Evolutionary conservation across 1,284 basidiomycete genomes (phyloP), one percentile per base, ranked within the genome.

Genomic region (Gomphus bonarii): DNA sequence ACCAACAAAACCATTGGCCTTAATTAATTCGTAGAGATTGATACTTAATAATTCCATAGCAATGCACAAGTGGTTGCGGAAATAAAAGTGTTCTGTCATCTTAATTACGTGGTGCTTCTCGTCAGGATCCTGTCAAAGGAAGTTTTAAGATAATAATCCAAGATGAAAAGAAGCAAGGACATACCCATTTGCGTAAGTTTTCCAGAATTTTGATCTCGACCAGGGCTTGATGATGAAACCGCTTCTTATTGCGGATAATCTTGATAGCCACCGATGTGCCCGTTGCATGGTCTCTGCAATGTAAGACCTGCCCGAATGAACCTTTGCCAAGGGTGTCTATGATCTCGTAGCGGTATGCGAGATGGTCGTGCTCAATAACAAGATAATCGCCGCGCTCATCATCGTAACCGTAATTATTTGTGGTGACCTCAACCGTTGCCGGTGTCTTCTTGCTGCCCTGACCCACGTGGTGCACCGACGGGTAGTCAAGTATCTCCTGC

Each of bases 191-290:
- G 50, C 89, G 83, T 64, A 99, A 76, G 68, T 91, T 97, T 67
- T 98, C 92, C 60, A 99, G 75, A 61, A 99, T 98, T 73, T 97
- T 97, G 71, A 99, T 97, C 74, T 99, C 97, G 20, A 99, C 95
- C 36, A 99, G 72, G 3, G 97, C 97, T 71, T 99, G 97, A 65
- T 97, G 91, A 69, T 99, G 95, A 78, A 99, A 99, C 47, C 97
- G 80, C 73, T 98, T 98, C 80, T 98, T 99, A 76, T 99, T 99
- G 40, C 97, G 84, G 65, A 99, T 99, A 64, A 99, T 97, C 78
- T 99, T 99, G 76, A 99, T 87, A 6, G 97, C 97, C 16, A 98
- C 92, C 33, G 91, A 95, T 64, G 91, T 82, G 12, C 97, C 97
- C n/a, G 94, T 94, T 68, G 86, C 88, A 71, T 99, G 93, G 71